Percentiles rank a stretch among this genome's conserved stretches.
Evolutionary conservation across 768 basidiomycete genomes (phyloP).

Genomic region (Porphyrellus cyaneotinctus): DNA sequence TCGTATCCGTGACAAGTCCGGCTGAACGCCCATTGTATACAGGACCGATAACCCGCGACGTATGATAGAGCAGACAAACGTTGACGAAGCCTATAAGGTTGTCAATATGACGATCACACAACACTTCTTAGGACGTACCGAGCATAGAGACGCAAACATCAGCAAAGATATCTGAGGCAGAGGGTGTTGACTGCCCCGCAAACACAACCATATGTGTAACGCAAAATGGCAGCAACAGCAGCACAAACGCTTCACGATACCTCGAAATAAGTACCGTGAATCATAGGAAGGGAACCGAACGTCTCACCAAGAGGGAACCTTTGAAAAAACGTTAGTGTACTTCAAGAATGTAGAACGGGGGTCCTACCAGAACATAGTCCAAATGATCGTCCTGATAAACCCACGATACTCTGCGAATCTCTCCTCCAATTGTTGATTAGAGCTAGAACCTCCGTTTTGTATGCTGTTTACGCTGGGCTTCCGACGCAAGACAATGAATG

Average conservation of each 20-base stretch:
- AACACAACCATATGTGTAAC: constrained; percentile 45
- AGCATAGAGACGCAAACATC: constrained; percentile 49
- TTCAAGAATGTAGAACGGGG: not conserved
- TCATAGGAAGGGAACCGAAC: not conserved
- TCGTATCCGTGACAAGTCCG: constrained; percentile 8
- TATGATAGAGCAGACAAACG: constrained; percentile 64
- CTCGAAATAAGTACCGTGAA: constrained; percentile 1
- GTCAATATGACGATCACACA: not conserved
- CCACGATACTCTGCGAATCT: constrained; percentile 48
- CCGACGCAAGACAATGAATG: constrained; percentile 60
- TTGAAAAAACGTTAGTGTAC: constrained; percentile 5
- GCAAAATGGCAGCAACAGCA: constrained; percentile 57
- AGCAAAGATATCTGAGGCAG: constrained; percentile 45
- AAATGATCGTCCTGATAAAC: constrained; percentile 58
- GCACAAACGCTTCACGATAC: constrained; percentile 48
- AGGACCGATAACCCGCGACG: constrained; percentile 56
- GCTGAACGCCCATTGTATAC: constrained; percentile 37
- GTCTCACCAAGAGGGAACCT: constrained; percentile 60
- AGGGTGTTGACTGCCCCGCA: constrained; percentile 47
- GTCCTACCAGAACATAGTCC: constrained; percentile 67
- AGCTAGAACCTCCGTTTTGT: constrained; percentile 47
- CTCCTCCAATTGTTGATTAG: constrained; percentile 45
- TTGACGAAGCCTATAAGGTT: constrained; percentile 53
- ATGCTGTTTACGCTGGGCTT: constrained; percentile 49
- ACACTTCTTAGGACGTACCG: constrained; percentile 36